Evolutionary conservation across 345 rosid genomes (phyloP).

Genomic region (Populus davidiana): DNA sequence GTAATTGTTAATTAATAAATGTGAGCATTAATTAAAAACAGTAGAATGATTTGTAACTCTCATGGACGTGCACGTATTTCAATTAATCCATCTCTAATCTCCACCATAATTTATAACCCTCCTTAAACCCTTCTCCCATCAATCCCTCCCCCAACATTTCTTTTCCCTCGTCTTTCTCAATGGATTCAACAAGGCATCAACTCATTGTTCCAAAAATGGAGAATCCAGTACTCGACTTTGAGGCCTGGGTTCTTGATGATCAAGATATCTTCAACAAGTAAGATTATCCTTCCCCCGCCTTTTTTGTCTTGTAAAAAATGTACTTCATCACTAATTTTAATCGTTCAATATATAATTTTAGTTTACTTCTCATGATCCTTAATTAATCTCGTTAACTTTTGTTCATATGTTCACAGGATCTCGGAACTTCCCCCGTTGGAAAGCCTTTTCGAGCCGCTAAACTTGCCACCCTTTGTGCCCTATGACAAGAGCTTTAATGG

Average conservation of each 20-base stretch:
- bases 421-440: conserved; percentile 11
- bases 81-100: not conserved
- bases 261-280: conserved; percentile 18
- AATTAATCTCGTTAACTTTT: not conserved
- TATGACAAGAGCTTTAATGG: not conserved
- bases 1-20: conserved; percentile 19
- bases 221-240: not conserved
- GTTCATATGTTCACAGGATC: conserved; percentile 6
- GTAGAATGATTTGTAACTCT: conserved; percentile 8
- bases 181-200: conserved; percentile 12
- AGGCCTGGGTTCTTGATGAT: conserved; percentile 6
- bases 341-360: too few species aligned
- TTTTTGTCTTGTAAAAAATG: too few species aligned
- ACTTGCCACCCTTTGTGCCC: not conserved
- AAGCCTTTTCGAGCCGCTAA: not conserved
- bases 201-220: conserved; percentile 1
- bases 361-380: not conserved
- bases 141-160: not conserved
- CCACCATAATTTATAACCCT: not conserved
- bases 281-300: not conserved
- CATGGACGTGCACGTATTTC: not conserved
- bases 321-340: too few species aligned
- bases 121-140: not conserved
- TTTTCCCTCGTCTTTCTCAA: not conserved
- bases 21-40: conserved; percentile 6